Conservation (phyloP, 768 basidiomycete species). For the Trametes cinnabarina region DNA sequence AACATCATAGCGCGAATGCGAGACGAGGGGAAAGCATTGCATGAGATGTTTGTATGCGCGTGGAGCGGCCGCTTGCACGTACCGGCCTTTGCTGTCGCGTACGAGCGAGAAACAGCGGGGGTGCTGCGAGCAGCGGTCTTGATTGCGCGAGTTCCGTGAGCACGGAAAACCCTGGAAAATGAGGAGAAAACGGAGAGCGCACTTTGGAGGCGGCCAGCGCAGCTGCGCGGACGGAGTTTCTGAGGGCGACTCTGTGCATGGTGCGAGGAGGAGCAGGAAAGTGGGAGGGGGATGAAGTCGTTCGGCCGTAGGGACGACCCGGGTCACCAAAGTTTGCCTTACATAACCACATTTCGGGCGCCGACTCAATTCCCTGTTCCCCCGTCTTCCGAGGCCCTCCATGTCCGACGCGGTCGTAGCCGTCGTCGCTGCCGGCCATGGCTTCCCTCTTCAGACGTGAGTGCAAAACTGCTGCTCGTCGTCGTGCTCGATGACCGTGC, state of each 20-base stretch:
- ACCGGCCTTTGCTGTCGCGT: constrained; percentile 99
- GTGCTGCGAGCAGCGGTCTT: constrained; percentile 44
- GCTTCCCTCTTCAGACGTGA: constrained; percentile 29
- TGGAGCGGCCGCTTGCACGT: constrained; percentile 29
- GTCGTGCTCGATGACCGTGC: constrained; percentile 1
- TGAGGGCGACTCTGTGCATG: constrained; percentile 84
- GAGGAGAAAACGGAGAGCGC: constrained; percentile 16
- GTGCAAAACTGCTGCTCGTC: constrained; percentile 2
- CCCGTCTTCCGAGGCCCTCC: constrained; percentile 17
- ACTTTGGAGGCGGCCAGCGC: constrained; percentile 71
- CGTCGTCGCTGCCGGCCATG: constrained; percentile 22
- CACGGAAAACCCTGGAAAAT: constrained; percentile 18
- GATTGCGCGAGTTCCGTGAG: constrained; percentile 11
- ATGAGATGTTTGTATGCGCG: constrained; percentile 20
- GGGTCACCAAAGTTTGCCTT: constrained; percentile 24
- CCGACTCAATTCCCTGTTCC: constrained; percentile 27
- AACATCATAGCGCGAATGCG: constrained; percentile 12
- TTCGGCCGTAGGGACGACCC: constrained; percentile 25
- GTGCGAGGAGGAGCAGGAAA: constrained; percentile 50
- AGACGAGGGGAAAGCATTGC: constrained; percentile 5
- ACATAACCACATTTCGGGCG: constrained; percentile 24
- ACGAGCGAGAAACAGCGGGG: constrained; percentile 68
- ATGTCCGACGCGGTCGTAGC: constrained; percentile 14
- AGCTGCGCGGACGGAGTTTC: constrained; percentile 79
- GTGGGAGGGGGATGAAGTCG: constrained; percentile 23